These are phyloP conservation scores for Flaveria bidentis DNA, from an alignment of 129 eudicot species.

Conservation along the genomic window DNA sequence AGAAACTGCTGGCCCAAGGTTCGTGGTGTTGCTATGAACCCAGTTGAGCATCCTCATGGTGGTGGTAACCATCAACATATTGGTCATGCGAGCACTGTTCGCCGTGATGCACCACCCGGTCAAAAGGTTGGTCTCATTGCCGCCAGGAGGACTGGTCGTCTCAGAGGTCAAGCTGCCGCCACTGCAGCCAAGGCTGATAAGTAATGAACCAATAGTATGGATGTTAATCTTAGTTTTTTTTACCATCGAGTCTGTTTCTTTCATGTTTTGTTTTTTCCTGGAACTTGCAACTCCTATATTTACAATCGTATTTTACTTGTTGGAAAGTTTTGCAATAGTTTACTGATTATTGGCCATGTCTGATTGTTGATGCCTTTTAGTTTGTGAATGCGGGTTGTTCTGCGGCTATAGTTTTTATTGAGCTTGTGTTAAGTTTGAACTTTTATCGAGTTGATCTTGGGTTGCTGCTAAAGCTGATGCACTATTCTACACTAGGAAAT, in stretches of 20 bases:
- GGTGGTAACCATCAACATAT: constrained; percentile 99
- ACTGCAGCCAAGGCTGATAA: constrained; percentile 77
- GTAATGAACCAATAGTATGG: constrained; percentile 24
- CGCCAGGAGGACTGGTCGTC: constrained; percentile 92
- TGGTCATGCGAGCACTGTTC: constrained; percentile 92
- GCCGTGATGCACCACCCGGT: constrained; percentile 92
- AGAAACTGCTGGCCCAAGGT: constrained; percentile 99
- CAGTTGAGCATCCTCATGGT: constrained; percentile 93
- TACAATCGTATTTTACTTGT: constrained; percentile 25
- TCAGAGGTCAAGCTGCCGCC: constrained; percentile 88
- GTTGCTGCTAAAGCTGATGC: too few relatives aligned
- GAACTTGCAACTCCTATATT: constrained; percentile 26
- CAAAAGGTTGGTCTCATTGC: constrained; percentile 96
- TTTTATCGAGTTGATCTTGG: too few relatives aligned
- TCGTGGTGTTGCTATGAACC: constrained; percentile 99
- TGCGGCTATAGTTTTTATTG: too few relatives aligned
- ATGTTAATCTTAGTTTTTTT: constrained; percentile 33
- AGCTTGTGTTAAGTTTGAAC: too few relatives aligned
- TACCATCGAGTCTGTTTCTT: background rate
- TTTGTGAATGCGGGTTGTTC: background rate
- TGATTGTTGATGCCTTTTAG: background rate
- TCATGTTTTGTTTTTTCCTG: constrained; percentile 16
- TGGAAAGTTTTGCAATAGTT: constrained; percentile 29
- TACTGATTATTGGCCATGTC: background rate
- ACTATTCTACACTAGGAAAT: too few relatives aligned